These are phyloP conservation scores for Rhodotorula sp. DNA, from an alignment of 1,284 basidiomycete genomes.

Conservation along the genomic window DNA sequence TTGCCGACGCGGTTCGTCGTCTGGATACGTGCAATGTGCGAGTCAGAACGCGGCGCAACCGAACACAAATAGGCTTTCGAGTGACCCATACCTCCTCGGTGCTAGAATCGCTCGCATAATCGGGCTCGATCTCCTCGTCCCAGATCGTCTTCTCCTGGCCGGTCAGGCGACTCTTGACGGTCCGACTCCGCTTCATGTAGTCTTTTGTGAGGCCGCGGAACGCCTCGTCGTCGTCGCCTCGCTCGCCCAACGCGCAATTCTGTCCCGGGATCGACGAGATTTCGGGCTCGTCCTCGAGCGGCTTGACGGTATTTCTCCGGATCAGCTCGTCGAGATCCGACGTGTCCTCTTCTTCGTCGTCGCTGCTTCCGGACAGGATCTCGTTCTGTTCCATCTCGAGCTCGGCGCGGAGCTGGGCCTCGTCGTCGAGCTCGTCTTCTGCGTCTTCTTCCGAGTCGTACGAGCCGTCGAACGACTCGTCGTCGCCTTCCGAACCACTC, in stretches of 20 bases:
- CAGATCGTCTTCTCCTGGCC: conserved; percentile 83
- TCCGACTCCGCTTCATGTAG: conserved; percentile 47
- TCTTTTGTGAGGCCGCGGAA: conserved; percentile 45
- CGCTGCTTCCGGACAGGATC: conserved; percentile 43
- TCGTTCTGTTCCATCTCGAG: conserved; percentile 51
- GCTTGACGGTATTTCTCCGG: conserved; percentile 48
- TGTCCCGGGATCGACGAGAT: conserved; percentile 35
- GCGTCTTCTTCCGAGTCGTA: conserved; percentile 47
- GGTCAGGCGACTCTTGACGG: conserved; percentile 72
- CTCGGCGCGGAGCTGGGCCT: conserved; percentile 46
- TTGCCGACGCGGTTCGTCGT: conserved; percentile 90
- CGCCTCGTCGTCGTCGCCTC: conserved; percentile 46
- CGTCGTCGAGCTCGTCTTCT: conserved; percentile 50
- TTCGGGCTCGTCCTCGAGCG: conserved; percentile 46
- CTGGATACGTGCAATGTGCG: conserved; percentile 51
- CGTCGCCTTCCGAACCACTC: conserved; percentile 44
- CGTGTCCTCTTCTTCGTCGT: conserved; percentile 37
- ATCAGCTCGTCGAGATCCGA: conserved; percentile 41
- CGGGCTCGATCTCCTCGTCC: conserved; percentile 86
- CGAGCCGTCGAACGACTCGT: conserved; percentile 57
- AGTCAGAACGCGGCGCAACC: conserved; percentile 14
- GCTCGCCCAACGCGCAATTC: conserved; percentile 49
- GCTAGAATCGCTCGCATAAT: conserved; percentile 94
- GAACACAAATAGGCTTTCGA: neutral
- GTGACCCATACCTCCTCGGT: conserved; percentile 75